Percentiles rank a stretch among this genome's conserved stretches.
These are phyloP conservation scores for Xerocomellus amylosporus DNA, from an alignment of 768 basidiomycete genomes.

Conservation along the genomic window DNA sequence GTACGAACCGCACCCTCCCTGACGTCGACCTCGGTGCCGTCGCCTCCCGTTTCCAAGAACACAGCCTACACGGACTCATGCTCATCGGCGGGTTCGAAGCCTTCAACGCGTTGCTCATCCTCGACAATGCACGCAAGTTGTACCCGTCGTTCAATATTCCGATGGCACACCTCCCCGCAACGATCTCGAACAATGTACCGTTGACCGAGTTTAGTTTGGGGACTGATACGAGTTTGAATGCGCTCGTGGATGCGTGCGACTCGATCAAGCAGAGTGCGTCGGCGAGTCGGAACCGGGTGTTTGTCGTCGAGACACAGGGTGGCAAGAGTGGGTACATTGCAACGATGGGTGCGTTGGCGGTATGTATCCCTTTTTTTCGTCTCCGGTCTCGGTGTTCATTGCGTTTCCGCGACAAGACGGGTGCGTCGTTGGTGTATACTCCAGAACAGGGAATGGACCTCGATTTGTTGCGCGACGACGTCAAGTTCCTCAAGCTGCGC, in stretches of 20 bases:
- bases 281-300: conserved; percentile 93
- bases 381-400: not conserved
- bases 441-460: conserved; percentile 89
- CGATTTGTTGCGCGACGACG: conserved; percentile 76
- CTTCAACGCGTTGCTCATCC: conserved; percentile 71
- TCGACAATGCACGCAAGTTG: conserved; percentile 75
- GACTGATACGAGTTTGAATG: conserved; percentile 96
- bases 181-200: conserved; percentile 97
- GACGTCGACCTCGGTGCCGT: conserved; percentile 83
- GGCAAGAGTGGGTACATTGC: conserved; percentile 96
- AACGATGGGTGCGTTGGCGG: conserved; percentile 92
- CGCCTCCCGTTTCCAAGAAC: conserved; percentile 88
- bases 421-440: conserved; percentile 90
- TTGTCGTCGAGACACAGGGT: conserved; percentile 97
- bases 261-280: conserved; percentile 98
- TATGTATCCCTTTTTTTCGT: conserved; percentile 39
- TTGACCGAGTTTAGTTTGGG: conserved; percentile 95
- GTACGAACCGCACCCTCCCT: conserved; percentile 90
- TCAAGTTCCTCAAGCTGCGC: conserved; percentile 81
- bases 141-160: conserved; percentile 96
- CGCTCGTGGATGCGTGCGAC: conserved; percentile 95
- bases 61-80: conserved; percentile 72
- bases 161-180: conserved; percentile 93
- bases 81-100: conserved; percentile 97
- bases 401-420: conserved; percentile 50